Base-by-base conservation (phyloP, 1,139 yeast species). In the Geotrichum phurueaensis region DNA sequence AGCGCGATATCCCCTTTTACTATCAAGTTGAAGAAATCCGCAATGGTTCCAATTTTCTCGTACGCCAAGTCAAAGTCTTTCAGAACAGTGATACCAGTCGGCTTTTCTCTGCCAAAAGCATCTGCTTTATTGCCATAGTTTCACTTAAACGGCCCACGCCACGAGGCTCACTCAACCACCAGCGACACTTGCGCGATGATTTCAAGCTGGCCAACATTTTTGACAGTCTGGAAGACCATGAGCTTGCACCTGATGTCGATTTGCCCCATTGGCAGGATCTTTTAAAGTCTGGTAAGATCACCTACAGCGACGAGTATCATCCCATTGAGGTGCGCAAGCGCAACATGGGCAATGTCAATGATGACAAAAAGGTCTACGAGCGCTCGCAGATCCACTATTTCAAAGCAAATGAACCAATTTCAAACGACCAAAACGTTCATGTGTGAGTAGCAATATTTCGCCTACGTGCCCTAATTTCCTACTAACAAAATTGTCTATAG, bases 301-400 rank as follows among this genome's bases (percentile, higher is more conserved):
- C 7, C 57, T 63, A 47, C 57, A 53, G 18, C 61, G 62, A 47
- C 69, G 67, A 53, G 60, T 33, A 61, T 33, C 75, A 72, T 57
- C 73, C 74, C 10, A 66, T 73, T 18, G 75, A 73, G 50, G 64
- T 69, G 36, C 68, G 74, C 15, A 71, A 72, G 64, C 61, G 67
- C 61, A 67, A 68, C 39, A 70, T 70, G 62, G 57, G 55, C 49
- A 53, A 51, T 22, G 65, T 57, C 61, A 70, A 72, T 63, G 51
- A 53, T 29, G 53, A 51, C n/a, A 59, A 53, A 45, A 49, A 61
- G 12, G 56, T 67, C 1, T 49, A 68, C 15, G 65, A 69, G 33
- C 64, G 73, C 9, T 62, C 70, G 6, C 71, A 70, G 57, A 62
- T 71, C 51, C 73, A 72, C 63, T 71, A 65, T 57, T 65, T 71